Conservation (phyloP, 176 grass and related monocot genomes). For the Areca catechu region DNA sequence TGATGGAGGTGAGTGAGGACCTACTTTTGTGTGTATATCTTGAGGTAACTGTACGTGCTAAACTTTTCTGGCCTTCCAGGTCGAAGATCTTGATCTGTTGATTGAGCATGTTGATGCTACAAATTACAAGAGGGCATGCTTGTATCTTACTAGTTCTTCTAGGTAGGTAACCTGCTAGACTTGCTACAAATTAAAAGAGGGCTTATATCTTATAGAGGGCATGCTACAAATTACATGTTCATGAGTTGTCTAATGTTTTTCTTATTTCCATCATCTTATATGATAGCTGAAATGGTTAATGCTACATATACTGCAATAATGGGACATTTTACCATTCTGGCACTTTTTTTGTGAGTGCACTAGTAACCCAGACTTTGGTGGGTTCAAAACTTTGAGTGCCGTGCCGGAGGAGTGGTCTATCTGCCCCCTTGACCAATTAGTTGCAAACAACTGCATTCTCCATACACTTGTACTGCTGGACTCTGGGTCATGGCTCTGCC, state of each 20-base stretch:
- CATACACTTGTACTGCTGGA: too few relatives aligned
- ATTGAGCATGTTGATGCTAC: conserved; percentile 82
- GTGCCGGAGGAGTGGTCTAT: too few relatives aligned
- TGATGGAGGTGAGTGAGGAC: conserved; percentile 66
- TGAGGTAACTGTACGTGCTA: not conserved
- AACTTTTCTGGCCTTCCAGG: conserved; percentile 34
- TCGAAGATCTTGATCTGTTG: conserved; percentile 95
- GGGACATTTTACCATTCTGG: too few relatives aligned
- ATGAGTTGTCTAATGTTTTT: not conserved
- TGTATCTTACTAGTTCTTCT: conserved; percentile 92
- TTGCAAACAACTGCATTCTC: too few relatives aligned
- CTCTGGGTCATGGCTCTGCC: too few relatives aligned
- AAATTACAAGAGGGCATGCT: conserved; percentile 82
- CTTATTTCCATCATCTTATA: not conserved
- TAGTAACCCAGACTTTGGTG: too few relatives aligned
- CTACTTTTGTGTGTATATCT: conserved; percentile 1
- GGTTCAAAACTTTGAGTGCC: too few relatives aligned
- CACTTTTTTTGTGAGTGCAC: too few relatives aligned
- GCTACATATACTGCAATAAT: too few relatives aligned
- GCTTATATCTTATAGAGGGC: too few relatives aligned
- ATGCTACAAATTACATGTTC: not conserved
- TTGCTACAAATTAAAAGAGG: not conserved
- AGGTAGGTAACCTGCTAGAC: conserved; percentile 25
- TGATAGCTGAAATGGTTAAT: too few relatives aligned
- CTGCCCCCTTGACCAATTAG: too few relatives aligned